Conservation (phyloP, 2,329 filamentous ascomycete genomes). For the Zalaria sp. region DNA sequence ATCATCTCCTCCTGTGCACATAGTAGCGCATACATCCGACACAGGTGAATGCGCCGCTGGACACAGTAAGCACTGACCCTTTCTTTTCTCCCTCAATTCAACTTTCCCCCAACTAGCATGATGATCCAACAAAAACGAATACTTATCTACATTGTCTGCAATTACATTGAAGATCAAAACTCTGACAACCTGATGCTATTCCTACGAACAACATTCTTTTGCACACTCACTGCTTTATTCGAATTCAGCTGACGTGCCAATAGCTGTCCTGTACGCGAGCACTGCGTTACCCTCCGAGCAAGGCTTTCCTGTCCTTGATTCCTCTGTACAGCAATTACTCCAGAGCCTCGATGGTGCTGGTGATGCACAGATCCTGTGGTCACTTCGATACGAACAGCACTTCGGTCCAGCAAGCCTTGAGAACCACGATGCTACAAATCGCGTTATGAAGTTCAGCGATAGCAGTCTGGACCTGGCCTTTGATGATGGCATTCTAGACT, state of each 20-base stretch:
- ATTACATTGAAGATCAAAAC: constrained; percentile 72
- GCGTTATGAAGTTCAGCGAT: constrained; percentile 43
- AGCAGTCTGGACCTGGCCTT: constrained; percentile 55
- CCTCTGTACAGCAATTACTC: too few relatives aligned
- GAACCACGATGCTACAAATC: constrained; percentile 15
- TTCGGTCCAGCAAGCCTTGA: constrained; percentile 13
- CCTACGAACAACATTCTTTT: constrained; percentile 9
- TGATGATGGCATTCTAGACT: constrained; percentile 52
- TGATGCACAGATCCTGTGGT: constrained; percentile 34
- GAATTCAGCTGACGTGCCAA: constrained; percentile 7
- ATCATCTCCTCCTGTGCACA: constrained; percentile 37
- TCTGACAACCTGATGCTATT: constrained; percentile 77
- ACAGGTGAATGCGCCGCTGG: constrained; percentile 79
- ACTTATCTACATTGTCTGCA: constrained; percentile 99
- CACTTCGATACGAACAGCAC: constrained; percentile 36
- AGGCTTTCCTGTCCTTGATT: constrained; percentile 27
- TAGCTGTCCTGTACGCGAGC: constrained; percentile 46
- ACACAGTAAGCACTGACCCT: constrained; percentile 61
- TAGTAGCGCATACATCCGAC: constrained; percentile 70
- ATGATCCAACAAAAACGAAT: constrained; percentile 68
- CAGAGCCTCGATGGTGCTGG: constrained; percentile 19
- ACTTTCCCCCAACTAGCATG: constrained; percentile 40
- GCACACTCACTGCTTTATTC: constrained; percentile 9
- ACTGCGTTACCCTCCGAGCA: constrained; percentile 26
- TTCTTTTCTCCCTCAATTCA: constrained; percentile 5